A percentile compares a stretch with the other conserved stretches of the same genome.
Conservation (phyloP, 768 basidiomycete species). For the Pluteus cervinus region DNA sequence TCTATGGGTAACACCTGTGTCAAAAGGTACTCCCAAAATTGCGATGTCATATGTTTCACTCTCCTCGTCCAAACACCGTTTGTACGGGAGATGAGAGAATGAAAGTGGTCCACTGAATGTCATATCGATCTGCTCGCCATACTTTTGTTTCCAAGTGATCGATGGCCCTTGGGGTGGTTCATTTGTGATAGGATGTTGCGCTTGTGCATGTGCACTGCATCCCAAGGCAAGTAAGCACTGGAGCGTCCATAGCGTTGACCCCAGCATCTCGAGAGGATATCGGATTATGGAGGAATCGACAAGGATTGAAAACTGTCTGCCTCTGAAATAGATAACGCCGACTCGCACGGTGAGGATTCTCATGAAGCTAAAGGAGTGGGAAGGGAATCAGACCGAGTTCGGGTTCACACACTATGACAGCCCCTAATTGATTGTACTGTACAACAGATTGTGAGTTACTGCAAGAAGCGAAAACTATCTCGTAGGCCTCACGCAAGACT, state of each 20-base stretch:
- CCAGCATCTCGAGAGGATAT: too few relatives aligned
- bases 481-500: conserved; percentile 19
- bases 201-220: too few relatives aligned
- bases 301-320: too few relatives aligned
- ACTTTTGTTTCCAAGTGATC: conserved; percentile 71
- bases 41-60: conserved; percentile 62
- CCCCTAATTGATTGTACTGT: conserved; percentile 9
- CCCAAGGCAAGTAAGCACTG: too few relatives aligned
- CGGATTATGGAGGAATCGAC: too few relatives aligned
- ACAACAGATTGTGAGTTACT: neutral
- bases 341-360: too few relatives aligned
- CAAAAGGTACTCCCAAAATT: conserved; percentile 75
- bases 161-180: neutral
- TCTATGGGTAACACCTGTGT: conserved; percentile 62
- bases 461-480: conserved; percentile 3
- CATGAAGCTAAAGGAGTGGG: too few relatives aligned
- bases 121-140: conserved; percentile 69
- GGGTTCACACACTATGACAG: too few relatives aligned
- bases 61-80: conserved; percentile 61
- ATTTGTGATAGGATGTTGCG: neutral
- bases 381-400: too few relatives aligned
- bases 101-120: conserved; percentile 75
- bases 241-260: too few relatives aligned
- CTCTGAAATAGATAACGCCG: too few relatives aligned
- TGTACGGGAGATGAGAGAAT: conserved; percentile 79